Evolutionary conservation across 2,329 filamentous ascomycete species (phyloP).

Genomic region (Penicillium rolfsii): DNA sequence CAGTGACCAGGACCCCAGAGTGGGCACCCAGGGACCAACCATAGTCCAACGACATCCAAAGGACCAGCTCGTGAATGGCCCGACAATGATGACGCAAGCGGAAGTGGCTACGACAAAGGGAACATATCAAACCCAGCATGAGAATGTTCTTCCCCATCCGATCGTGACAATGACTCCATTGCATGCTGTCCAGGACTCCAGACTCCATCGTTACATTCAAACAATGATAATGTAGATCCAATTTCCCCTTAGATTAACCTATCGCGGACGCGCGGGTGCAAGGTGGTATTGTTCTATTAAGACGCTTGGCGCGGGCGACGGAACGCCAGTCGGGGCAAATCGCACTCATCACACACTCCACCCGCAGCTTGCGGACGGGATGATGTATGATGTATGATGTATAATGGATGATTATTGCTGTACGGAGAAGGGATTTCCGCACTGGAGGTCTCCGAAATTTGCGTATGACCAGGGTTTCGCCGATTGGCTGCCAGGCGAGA

Average conservation of each 20-base stretch:
- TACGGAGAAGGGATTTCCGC: not conserved
- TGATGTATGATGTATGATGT: not conserved
- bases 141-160: not conserved
- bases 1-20: not conserved
- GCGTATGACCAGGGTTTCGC: not conserved
- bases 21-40: not conserved
- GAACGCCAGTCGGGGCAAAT: not conserved
- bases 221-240: not conserved
- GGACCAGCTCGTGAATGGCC: not conserved
- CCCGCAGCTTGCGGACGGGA: not conserved
- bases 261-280: not conserved
- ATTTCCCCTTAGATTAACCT: not conserved
- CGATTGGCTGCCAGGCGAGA: constrained; percentile 1
- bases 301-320: constrained; percentile 4
- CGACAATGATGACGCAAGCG: constrained; percentile 14
- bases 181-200: not conserved
- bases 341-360: constrained; percentile 5
- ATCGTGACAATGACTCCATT: not conserved
- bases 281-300: constrained; percentile 1
- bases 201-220: constrained; percentile 1
- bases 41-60: not conserved
- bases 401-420: not conserved
- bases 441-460: not conserved
- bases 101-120: not conserved
- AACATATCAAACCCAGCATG: not conserved